Conservation (phyloP, 179 eudicot species). For the Nepenthes alata region DNA sequence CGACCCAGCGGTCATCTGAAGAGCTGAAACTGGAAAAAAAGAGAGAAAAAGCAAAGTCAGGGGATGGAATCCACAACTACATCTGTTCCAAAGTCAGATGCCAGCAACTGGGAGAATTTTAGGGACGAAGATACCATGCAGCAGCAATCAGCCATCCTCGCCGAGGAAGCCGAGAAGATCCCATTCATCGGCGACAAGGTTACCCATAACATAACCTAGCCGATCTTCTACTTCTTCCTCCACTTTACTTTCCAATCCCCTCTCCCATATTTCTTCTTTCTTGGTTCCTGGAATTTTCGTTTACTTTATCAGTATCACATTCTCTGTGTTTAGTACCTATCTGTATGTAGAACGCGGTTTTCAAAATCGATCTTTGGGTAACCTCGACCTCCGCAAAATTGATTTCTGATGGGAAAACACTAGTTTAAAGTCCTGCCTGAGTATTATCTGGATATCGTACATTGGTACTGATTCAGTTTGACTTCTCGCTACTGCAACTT, state of each 20-base stretch:
- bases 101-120: slow-evolving; percentile 34
- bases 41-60: slow-evolving; percentile 4
- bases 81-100: not conserved
- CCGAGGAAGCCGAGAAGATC: slow-evolving; percentile 51
- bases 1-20: too few relatives aligned
- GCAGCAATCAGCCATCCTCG: slow-evolving; percentile 72
- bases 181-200: slow-evolving; percentile 74
- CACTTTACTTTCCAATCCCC: too few relatives aligned
- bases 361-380: not conserved
- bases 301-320: not conserved
- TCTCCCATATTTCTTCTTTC: not conserved
- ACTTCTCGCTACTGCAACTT: too few relatives aligned
- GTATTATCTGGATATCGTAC: too few relatives aligned
- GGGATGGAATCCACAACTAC: slow-evolving; percentile 3
- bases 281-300: not conserved
- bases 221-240: not conserved
- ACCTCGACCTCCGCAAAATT: too few relatives aligned
- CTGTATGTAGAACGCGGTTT: not conserved
- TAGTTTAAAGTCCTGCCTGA: too few relatives aligned
- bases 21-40: too few relatives aligned
- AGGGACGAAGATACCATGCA: slow-evolving; percentile 67
- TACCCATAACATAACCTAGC: not conserved
- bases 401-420: too few relatives aligned
- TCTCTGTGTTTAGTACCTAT: not conserved
- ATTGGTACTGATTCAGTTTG: too few relatives aligned